Conservation (phyloP, 2,329 filamentous ascomycete genomes). For the Trichoderma atroviride region DNA sequence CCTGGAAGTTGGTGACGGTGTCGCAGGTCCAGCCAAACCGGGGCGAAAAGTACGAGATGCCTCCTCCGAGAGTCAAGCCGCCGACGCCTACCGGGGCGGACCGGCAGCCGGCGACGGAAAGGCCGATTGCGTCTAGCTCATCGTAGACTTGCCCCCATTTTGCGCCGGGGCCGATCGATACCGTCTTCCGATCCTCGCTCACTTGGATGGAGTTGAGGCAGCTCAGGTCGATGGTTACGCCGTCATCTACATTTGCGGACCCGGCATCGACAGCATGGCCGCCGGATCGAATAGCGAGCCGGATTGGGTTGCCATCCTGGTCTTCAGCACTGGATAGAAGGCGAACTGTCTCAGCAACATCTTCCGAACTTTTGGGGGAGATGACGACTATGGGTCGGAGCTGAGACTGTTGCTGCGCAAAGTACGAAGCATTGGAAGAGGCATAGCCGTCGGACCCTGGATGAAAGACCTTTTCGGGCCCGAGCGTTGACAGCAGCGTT, state of each 20-base stretch:
- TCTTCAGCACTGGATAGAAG: not conserved
- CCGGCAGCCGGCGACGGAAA: constrained; percentile 46
- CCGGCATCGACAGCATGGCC: constrained; percentile 48
- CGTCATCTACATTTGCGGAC: constrained; percentile 40
- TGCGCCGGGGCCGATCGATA: constrained; percentile 43
- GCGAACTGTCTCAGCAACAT: not conserved
- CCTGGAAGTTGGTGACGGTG: constrained; percentile 40
- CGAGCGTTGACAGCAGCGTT: not conserved
- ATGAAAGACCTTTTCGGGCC: not conserved
- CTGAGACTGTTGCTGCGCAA: constrained; percentile 30
- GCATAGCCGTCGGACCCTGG: not conserved
- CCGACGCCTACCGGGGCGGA: constrained; percentile 43
- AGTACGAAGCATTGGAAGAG: constrained; percentile 30
- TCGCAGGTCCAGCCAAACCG: constrained; percentile 45
- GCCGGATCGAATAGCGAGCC: constrained; percentile 45
- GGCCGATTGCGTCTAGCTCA: constrained; percentile 35
- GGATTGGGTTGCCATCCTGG: not conserved
- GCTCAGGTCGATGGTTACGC: constrained; percentile 42
- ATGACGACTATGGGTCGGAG: constrained; percentile 32
- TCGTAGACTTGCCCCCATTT: constrained; percentile 46
- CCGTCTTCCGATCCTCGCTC: constrained; percentile 37
- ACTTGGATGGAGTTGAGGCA: constrained; percentile 40
- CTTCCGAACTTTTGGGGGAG: constrained; percentile 28
- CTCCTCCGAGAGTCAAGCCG: constrained; percentile 34
- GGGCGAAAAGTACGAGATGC: constrained; percentile 46